Conservation (phyloP, 2,329 filamentous ascomycete genomes). For the Venturia oleaginea region DNA sequence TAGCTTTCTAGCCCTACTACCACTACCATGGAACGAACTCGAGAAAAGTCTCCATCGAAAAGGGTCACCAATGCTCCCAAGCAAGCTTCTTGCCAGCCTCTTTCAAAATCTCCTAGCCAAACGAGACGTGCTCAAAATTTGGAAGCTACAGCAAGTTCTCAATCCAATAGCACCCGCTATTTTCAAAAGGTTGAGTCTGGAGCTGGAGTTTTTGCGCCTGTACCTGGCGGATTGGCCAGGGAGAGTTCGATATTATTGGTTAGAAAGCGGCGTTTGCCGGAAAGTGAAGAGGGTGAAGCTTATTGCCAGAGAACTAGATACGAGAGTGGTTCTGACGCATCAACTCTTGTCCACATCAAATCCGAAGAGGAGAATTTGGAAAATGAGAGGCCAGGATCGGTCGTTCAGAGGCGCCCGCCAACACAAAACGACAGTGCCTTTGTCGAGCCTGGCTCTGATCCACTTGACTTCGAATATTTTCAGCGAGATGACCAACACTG, state of each 20-base stretch:
- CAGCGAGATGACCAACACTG: neutral
- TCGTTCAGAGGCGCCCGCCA: neutral
- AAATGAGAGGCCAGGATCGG: neutral
- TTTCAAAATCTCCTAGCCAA: neutral
- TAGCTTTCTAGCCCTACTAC: neutral
- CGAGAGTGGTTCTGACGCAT: neutral
- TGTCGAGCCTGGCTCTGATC: neutral
- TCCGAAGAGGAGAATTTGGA: neutral
- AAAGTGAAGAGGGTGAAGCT: neutral
- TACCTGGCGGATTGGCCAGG: neutral
- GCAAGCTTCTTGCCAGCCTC: neutral
- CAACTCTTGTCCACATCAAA: neutral
- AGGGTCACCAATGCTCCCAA: neutral
- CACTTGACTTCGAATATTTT: neutral
- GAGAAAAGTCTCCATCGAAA: neutral
- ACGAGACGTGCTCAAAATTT: neutral
- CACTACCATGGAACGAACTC: neutral
- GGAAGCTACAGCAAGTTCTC: neutral
- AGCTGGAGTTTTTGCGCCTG: neutral
- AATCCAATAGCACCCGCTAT: neutral
- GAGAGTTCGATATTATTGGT: neutral
- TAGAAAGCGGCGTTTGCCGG: neutral
- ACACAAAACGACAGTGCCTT: neutral
- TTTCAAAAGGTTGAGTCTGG: neutral
- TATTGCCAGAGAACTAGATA: neutral